Conservation (phyloP, 768 basidiomycete genomes). For the Mycena rosella region DNA sequence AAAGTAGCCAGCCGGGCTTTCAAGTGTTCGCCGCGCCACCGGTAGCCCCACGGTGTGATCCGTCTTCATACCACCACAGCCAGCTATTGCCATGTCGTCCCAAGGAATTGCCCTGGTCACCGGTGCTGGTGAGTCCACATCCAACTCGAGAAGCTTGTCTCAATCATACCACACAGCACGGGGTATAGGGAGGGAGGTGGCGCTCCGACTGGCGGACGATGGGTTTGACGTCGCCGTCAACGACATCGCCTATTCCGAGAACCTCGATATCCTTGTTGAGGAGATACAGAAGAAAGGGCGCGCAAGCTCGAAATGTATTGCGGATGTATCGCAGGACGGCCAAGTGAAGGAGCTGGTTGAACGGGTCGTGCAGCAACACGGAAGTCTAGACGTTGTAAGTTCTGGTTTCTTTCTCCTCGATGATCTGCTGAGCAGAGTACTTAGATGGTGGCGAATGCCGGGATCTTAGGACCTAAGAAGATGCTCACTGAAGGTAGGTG, state of each 20-base stretch:
- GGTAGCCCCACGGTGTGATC: no score
- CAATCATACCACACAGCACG: conserved; percentile 1
- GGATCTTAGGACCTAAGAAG: background rate
- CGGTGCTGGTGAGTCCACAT: conserved; percentile 37
- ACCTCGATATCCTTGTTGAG: conserved; percentile 34
- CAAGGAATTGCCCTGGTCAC: conserved; percentile 49
- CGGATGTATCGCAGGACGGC: conserved; percentile 40
- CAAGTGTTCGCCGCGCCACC: no score
- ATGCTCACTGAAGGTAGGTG: background rate
- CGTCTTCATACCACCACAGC: background rate
- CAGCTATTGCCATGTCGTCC: conserved; percentile 10
- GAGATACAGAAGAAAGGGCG: conserved; percentile 30
- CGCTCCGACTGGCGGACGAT: conserved; percentile 51
- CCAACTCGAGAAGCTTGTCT: background rate
- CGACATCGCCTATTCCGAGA: no score
- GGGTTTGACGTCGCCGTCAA: conserved; percentile 52
- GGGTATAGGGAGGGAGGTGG: conserved; percentile 49
- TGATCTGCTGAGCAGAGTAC: background rate
- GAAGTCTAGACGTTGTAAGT: conserved; percentile 48
- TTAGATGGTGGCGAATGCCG: background rate
- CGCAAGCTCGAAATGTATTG: conserved; percentile 5
- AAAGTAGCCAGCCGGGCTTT: no score
- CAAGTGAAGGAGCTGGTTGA: conserved; percentile 42
- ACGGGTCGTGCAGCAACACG: conserved; percentile 37
- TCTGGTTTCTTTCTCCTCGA: no score